Conservation (phyloP, 2,329 filamentous ascomycete species). For the Fusarium nisikadoi region DNA sequence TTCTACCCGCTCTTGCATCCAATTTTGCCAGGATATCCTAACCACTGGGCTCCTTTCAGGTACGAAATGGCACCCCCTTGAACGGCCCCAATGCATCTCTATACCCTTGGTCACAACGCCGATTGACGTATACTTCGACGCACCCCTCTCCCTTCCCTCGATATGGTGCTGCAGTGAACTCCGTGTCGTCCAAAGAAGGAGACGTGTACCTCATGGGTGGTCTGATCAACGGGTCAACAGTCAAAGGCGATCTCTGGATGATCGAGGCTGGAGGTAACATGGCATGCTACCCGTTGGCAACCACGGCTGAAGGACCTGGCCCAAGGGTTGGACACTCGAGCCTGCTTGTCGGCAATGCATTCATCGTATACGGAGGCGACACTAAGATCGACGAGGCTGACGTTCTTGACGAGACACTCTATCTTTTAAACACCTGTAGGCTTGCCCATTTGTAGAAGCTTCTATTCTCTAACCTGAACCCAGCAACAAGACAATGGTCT, state of each 20-base stretch:
- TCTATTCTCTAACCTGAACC: constrained; percentile 27
- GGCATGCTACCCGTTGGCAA: constrained; percentile 90
- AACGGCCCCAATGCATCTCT: constrained; percentile 78
- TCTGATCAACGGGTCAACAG: constrained; percentile 91
- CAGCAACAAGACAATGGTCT: constrained; percentile 98
- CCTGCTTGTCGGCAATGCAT: constrained; percentile 95
- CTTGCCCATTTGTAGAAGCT: constrained; percentile 28
- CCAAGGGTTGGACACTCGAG: constrained; percentile 95
- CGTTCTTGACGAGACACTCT: constrained; percentile 91
- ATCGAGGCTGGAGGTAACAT: constrained; percentile 90
- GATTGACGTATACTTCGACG: constrained; percentile 84
- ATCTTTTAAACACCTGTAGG: constrained; percentile 97
- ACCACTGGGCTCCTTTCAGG: constrained; percentile 49
- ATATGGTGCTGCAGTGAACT: constrained; percentile 96
- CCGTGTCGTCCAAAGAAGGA: constrained; percentile 92
- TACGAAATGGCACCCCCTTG: constrained; percentile 63
- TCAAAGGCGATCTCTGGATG: constrained; percentile 98
- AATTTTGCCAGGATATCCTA: constrained; percentile 13
- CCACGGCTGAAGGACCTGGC: constrained; percentile 92
- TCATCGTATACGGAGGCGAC: constrained; percentile 98
- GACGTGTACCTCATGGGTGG: constrained; percentile 98
- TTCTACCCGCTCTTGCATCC: neutral
- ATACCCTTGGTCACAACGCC: constrained; percentile 95
- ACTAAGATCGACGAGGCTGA: constrained; percentile 97
- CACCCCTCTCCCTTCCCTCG: constrained; percentile 91